Base-by-base conservation (phyloP, 2,329 filamentous ascomycete genomes). In the Dendrostoma leiphaemia region DNA sequence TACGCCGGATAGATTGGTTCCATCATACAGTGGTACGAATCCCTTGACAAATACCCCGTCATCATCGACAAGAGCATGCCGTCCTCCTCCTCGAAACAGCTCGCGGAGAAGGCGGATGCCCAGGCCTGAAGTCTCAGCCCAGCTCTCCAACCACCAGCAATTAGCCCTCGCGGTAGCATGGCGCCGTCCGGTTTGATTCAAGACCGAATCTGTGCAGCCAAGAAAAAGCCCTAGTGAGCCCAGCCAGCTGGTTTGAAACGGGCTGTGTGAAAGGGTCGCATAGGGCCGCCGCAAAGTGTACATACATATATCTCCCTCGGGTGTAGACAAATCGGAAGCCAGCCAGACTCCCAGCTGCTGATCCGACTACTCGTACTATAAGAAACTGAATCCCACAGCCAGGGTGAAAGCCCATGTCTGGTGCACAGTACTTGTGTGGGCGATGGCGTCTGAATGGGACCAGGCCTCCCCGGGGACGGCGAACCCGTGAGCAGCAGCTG, bases 21-120 rank as follows among this genome's bases (percentile, higher is more conserved):
- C 10, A 37, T 65, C 4, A 57, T 68, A 9, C 67, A 68, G 54
- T 67, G 67, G 63, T 70, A 64, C 38, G 67, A 69, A 51, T 65
- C 63, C 8, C 58, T 69, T 34, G 64, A 69, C 55, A 70, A 68
- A 37, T 66, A 69, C 54, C 62, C 68, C 7, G 49, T 69, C 15
- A 57, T 65, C 29, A 19, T 56, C 38, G 49, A 56, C 31, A 28
- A 37, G 10, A 44, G 29, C 19, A 31, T 44, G 8, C n/a, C 38
- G 17, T 26, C 35, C 28, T 23, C 35, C 28, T 23, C 44, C 26
- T 21, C 55, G 28, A 12, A 46, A n/a, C 31, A 10, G 15, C n/a
- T n/a, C 8, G 28, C 34, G 10, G 43, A 48, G 4, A 40, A 54
- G 19, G 28, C 23, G 19, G 23, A 51, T 32, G 29, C 21, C 6